A percentile compares a stretch with the other conserved stretches of the same genome.
phyloP scores from a whole-genome alignment of 2,329 filamentous ascomycete species.

The Rutstroemia sydowiana region DNA sequence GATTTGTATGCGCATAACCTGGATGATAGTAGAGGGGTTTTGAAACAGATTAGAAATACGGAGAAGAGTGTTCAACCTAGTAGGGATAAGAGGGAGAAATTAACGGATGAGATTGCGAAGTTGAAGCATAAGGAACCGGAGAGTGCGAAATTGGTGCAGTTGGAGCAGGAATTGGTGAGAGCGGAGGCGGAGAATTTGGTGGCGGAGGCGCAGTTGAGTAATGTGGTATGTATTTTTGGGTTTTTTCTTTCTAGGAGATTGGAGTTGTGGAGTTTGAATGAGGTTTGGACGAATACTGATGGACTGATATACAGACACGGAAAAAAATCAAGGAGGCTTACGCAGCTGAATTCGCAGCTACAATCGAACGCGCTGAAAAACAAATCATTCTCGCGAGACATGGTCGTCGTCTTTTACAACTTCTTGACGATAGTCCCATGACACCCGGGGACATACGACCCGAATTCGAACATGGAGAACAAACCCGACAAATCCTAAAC shows the following conservation, averaged over 20 bases:
- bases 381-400: constrained; percentile 91
- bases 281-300: not conserved
- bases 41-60: constrained; percentile 93
- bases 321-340: constrained; percentile 96
- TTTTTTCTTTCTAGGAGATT: not conserved
- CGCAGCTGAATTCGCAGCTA: constrained; percentile 77
- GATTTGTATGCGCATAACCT: constrained; percentile 78
- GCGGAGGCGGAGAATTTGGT: constrained; percentile 95
- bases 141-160: constrained; percentile 68
- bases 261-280: no score
- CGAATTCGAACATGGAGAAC: constrained; percentile 57
- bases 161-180: constrained; percentile 94
- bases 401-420: constrained; percentile 72
- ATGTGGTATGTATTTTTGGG: constrained; percentile 59
- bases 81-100: constrained; percentile 78
- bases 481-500: constrained; percentile 79
- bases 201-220: constrained; percentile 91
- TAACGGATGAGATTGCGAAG: constrained; percentile 85
- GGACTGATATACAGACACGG: constrained; percentile 55
- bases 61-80: constrained; percentile 93
- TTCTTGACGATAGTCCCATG: constrained; percentile 84
- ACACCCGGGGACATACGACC: constrained; percentile 74
- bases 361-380: constrained; percentile 94
- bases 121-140: constrained; percentile 88
- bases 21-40: constrained; percentile 71